These are phyloP conservation scores for Agrocybe chaxingu DNA, from an alignment of 768 basidiomycete genomes.

Conservation along the genomic window DNA sequence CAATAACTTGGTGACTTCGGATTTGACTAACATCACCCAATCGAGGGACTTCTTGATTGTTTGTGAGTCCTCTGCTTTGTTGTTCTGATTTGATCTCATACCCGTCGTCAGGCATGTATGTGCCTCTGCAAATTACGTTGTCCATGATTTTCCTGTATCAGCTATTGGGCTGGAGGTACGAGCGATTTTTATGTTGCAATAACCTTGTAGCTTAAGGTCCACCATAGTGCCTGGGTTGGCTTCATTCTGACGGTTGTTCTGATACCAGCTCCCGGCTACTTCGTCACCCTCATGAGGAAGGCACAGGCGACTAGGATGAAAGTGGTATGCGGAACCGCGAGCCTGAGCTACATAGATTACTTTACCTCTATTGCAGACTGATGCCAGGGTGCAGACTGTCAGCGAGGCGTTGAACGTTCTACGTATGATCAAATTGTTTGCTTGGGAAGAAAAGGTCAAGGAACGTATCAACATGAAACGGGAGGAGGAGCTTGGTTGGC, in stretches of 20 bases:
- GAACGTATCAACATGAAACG: slow-evolving; percentile 51
- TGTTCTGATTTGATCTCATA: neutral
- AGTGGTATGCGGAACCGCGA: slow-evolving; percentile 21
- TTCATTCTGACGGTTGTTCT: slow-evolving; percentile 48
- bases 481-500: slow-evolving; percentile 53
- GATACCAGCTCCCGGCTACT: slow-evolving; percentile 56
- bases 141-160: slow-evolving; percentile 15
- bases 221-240: slow-evolving; percentile 48
- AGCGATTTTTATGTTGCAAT: neutral
- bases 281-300: slow-evolving; percentile 44
- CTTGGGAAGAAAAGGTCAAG: slow-evolving; percentile 57
- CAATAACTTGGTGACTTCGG: slow-evolving; percentile 15
- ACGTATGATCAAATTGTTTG: slow-evolving; percentile 72
- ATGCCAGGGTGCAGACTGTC: slow-evolving; percentile 58
- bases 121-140: slow-evolving; percentile 11
- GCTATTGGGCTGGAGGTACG: slow-evolving; percentile 19
- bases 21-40: slow-evolving; percentile 10
- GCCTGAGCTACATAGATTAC: too few relatives aligned
- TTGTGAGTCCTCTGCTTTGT: slow-evolving; percentile 2
- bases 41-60: slow-evolving; percentile 8
- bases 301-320: slow-evolving; percentile 49
- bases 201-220: too few relatives aligned
- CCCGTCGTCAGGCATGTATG: slow-evolving; percentile 5
- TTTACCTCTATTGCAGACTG: slow-evolving; percentile 23
- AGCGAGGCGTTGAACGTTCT: slow-evolving; percentile 57